Conservation (phyloP, 2,329 filamentous ascomycete species). For the Hypoxylon sp. region DNA sequence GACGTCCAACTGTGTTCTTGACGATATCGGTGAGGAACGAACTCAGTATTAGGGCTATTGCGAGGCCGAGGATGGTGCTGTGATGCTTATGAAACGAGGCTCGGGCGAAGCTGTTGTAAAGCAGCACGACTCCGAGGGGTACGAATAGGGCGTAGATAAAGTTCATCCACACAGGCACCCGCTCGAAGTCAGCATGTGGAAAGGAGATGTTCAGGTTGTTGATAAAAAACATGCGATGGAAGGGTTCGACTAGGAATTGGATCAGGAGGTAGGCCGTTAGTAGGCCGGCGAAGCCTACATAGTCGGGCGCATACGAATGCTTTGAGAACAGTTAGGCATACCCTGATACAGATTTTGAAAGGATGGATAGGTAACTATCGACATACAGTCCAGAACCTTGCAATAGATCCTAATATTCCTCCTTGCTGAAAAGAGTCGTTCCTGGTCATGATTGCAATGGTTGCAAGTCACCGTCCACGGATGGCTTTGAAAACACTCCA, state of each 20-base stretch:
- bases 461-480: conserved; percentile 62
- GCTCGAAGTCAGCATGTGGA: conserved; percentile 86
- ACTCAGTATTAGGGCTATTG: conserved; percentile 82
- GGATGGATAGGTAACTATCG: not conserved
- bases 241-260: conserved; percentile 81
- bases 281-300: conserved; percentile 82
- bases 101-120: conserved; percentile 74
- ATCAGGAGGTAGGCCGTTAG: conserved; percentile 77
- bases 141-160: conserved; percentile 83
- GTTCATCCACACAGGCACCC: conserved; percentile 84
- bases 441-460: conserved; percentile 59
- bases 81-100: conserved; percentile 84
- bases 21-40: conserved; percentile 89
- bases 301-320: conserved; percentile 90
- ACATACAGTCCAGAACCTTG: conserved; percentile 65
- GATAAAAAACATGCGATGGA: conserved; percentile 94
- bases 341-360: not conserved
- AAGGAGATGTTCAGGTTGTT: conserved; percentile 88
- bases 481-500: conserved; percentile 56
- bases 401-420: conserved; percentile 55
- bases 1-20: conserved; percentile 89
- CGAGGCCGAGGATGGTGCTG: conserved; percentile 85
- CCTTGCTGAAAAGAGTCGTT: conserved; percentile 43
- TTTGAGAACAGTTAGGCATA: conserved; percentile 55
- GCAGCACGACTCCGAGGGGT: conserved; percentile 76